Conservation (phyloP, 129 eudicot genomes). For the Flaveria trinervia region DNA sequence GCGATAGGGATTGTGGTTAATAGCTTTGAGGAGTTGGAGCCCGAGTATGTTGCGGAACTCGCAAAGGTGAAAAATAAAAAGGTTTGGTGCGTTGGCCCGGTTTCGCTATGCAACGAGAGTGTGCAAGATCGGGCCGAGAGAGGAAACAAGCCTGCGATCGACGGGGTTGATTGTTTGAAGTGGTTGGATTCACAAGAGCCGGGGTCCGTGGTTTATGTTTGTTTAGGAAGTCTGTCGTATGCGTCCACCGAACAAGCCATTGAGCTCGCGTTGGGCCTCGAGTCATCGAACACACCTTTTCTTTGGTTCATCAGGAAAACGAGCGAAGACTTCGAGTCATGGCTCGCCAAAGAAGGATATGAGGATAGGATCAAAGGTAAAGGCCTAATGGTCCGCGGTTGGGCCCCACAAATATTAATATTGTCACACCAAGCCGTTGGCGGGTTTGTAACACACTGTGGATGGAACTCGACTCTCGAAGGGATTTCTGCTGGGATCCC, state of each 20-base stretch:
- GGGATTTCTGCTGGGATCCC: slow-evolving; percentile 53
- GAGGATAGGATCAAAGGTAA: slow-evolving; percentile 49
- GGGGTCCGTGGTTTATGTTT: slow-evolving; percentile 51
- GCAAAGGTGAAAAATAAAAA: slow-evolving; percentile 37
- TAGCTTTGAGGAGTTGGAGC: slow-evolving; percentile 66
- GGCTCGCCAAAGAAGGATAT: slow-evolving; percentile 46
- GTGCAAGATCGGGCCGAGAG: slow-evolving; percentile 44
- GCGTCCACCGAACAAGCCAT: slow-evolving; percentile 40
- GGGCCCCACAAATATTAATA: slow-evolving; percentile 70
- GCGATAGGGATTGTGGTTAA: slow-evolving; percentile 56
- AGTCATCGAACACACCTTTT: slow-evolving; percentile 45
- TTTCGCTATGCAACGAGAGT: slow-evolving; percentile 53
- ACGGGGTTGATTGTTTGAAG: slow-evolving; percentile 32
- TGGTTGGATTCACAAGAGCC: slow-evolving; percentile 52
- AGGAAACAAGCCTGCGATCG: slow-evolving; percentile 53
- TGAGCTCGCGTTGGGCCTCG: slow-evolving; percentile 58
- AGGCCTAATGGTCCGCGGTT: slow-evolving; percentile 56
- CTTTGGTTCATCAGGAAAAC: slow-evolving; percentile 45
- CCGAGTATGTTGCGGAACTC: slow-evolving; percentile 43
- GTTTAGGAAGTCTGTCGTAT: slow-evolving; percentile 48
- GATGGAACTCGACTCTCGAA: slow-evolving; percentile 76
- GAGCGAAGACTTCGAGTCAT: slow-evolving; percentile 36
- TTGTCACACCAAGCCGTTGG: slow-evolving; percentile 52
- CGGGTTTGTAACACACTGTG: slow-evolving; percentile 66
- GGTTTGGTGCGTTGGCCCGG: slow-evolving; percentile 75